Percentiles rank a stretch among this genome's conserved stretches.
Evolutionary conservation across 257 asterid species (phyloP).

Genomic region (Fraxinus americana): DNA sequence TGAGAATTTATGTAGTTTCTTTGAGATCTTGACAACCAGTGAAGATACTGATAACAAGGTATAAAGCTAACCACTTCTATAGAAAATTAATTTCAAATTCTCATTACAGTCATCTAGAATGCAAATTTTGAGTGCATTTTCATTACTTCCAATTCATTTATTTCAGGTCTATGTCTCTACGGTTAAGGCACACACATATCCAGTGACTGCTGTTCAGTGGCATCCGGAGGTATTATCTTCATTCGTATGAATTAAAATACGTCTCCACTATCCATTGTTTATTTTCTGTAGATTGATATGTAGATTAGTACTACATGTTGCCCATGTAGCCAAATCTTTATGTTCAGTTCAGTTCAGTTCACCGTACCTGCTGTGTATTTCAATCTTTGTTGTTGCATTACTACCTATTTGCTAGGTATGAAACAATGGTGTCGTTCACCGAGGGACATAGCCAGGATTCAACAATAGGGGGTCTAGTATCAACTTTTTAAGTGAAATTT

Average conservation of each 20-base stretch:
- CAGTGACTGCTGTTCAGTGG: constrained; percentile 92
- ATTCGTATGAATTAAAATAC: not conserved
- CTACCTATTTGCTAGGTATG: not conserved
- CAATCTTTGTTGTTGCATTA: not conserved
- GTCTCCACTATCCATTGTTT: not conserved
- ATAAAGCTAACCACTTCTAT: constrained; percentile 14
- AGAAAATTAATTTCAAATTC: constrained; percentile 11
- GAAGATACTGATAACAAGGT: constrained; percentile 71
- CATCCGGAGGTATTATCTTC: constrained; percentile 81
- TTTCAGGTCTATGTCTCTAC: constrained; percentile 85
- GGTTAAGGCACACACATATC: constrained; percentile 69
- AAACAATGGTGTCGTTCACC: constrained; percentile 4
- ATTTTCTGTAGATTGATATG: not conserved
- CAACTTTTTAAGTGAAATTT: no score
- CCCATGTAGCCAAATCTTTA: not conserved
- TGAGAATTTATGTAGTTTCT: constrained; percentile 56
- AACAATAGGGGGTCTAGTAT: not conserved
- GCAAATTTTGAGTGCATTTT: constrained; percentile 9
- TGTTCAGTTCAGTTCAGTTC: not conserved
- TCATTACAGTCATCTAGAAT: constrained; percentile 2
- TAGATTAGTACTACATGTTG: not conserved
- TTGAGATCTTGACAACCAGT: constrained; percentile 75
- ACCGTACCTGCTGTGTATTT: not conserved
- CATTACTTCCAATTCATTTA: constrained; percentile 17
- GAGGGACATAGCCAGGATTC: not conserved